phyloP scores from a whole-genome alignment of 257 asterid genomes.

The Knoxia roxburghii region DNA sequence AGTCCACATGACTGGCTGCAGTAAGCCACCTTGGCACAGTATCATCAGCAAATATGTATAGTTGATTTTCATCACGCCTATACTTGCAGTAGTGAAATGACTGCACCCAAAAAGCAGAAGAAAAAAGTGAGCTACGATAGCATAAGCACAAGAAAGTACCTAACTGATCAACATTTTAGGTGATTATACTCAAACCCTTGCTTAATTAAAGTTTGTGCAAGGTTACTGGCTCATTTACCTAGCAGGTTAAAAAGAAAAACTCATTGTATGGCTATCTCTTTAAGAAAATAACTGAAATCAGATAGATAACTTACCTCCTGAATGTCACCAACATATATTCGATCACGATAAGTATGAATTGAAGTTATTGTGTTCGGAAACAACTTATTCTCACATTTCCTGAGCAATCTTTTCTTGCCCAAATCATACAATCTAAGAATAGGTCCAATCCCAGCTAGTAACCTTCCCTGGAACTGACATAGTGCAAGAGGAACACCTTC shows the following conservation, averaged over 20 bases:
- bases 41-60: slow-evolving; percentile 96
- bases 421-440: slow-evolving; percentile 90
- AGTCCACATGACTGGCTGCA: slow-evolving; percentile 79
- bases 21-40: slow-evolving; percentile 98
- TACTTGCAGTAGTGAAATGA: slow-evolving; percentile 99
- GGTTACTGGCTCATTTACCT: background rate
- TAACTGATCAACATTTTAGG: background rate
- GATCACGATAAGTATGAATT: slow-evolving; percentile 90
- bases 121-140: slow-evolving; percentile 2
- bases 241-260: background rate
- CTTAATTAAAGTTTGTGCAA: background rate
- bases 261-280: too few species aligned
- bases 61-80: slow-evolving; percentile 96
- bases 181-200: background rate
- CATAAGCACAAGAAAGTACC: background rate
- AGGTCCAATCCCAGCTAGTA: slow-evolving; percentile 89
- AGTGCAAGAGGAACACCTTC: slow-evolving; percentile 95
- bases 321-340: slow-evolving; percentile 97
- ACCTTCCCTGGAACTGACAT: slow-evolving; percentile 93
- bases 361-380: slow-evolving; percentile 84
- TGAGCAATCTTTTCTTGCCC: slow-evolving; percentile 83
- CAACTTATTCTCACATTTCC: slow-evolving; percentile 94
- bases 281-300: background rate
- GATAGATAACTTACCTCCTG: slow-evolving; percentile 71
- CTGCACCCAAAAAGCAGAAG: slow-evolving; percentile 35